Evolutionary conservation across 2,329 filamentous ascomycete species (phyloP).

Genomic region (Talaromyces sp.): DNA sequence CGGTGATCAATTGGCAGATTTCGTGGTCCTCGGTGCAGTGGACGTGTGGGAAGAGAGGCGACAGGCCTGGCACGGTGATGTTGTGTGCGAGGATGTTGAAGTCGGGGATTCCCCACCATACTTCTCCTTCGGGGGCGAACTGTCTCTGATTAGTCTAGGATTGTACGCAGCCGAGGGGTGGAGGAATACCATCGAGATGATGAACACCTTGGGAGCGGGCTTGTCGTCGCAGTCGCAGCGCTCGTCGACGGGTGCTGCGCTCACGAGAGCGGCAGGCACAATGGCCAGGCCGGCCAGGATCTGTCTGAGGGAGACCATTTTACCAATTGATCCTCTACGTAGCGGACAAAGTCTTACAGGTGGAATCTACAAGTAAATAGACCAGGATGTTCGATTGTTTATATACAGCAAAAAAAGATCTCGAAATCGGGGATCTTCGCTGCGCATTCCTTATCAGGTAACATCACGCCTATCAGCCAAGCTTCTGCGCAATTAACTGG

Average conservation of each 20-base stretch:
- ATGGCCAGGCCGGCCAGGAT: background rate
- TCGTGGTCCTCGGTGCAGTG: constrained; percentile 61
- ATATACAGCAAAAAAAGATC: background rate
- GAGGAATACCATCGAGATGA: constrained; percentile 31
- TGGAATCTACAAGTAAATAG: no score
- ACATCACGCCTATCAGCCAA: constrained; percentile 2
- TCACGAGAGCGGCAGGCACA: constrained; percentile 4
- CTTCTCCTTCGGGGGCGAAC: constrained; percentile 61
- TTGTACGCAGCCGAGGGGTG: no score
- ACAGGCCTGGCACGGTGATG: constrained; percentile 60
- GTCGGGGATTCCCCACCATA: constrained; percentile 59
- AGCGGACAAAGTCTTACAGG: no score
- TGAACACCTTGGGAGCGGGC: constrained; percentile 41
- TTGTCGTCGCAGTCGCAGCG: constrained; percentile 19
- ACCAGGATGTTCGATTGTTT: background rate
- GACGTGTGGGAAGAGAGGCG: constrained; percentile 61
- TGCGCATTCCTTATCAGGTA: background rate
- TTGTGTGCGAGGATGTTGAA: constrained; percentile 57
- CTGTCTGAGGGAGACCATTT: background rate
- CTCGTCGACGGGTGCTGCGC: constrained; percentile 9
- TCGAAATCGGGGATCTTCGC: background rate
- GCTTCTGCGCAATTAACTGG: background rate
- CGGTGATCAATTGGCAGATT: constrained; percentile 67
- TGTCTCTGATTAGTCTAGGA: constrained; percentile 27
- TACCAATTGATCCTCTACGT: background rate